Evolutionary conservation across 176 grass and related monocot species (phyloP).

Genomic region (Alopecurus myosuroides): DNA sequence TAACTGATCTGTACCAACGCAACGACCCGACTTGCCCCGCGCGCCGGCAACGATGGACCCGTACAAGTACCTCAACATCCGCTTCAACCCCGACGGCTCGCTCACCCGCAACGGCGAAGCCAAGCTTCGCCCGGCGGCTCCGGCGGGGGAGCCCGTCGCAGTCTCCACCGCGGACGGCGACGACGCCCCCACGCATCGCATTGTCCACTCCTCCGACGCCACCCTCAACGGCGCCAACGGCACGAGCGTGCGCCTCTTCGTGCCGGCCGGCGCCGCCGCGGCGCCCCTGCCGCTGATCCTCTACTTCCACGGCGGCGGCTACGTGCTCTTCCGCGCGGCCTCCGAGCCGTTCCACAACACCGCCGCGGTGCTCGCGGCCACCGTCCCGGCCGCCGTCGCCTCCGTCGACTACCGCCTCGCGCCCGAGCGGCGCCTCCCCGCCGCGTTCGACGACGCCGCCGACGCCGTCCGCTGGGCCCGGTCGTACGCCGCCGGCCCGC

Average conservation of each 20-base stretch:
- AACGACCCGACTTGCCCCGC: not conserved
- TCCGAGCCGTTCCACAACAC: constrained; percentile 52
- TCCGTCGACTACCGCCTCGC: constrained; percentile 87
- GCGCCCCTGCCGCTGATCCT: constrained; percentile 43
- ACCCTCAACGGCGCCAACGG: constrained; percentile 42
- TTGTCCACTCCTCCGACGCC: constrained; percentile 66
- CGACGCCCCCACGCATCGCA: constrained; percentile 11
- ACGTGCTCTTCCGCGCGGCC: constrained; percentile 65
- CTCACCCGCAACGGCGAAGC: constrained; percentile 31
- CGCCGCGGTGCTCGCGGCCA: constrained; percentile 38
- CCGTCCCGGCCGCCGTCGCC: constrained; percentile 49
- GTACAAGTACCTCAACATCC: constrained; percentile 74
- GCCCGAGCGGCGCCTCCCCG: constrained; percentile 80
- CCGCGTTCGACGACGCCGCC: constrained; percentile 75
- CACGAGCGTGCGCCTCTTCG: constrained; percentile 75
- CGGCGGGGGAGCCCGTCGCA: constrained; percentile 23
- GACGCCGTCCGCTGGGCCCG: constrained; percentile 59
- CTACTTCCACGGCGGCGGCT: constrained; percentile 84
- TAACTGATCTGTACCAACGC: not conserved
- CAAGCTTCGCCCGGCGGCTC: constrained; percentile 20
- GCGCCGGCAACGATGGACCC: constrained; percentile 78
- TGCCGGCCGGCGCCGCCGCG: constrained; percentile 13
- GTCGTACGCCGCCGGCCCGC: constrained; percentile 27
- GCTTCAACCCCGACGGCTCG: constrained; percentile 58
- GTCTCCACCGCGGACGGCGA: not conserved